phyloP scores from a whole-genome alignment of 148 eudicot genomes.

The Simmondsia chinensis region DNA sequence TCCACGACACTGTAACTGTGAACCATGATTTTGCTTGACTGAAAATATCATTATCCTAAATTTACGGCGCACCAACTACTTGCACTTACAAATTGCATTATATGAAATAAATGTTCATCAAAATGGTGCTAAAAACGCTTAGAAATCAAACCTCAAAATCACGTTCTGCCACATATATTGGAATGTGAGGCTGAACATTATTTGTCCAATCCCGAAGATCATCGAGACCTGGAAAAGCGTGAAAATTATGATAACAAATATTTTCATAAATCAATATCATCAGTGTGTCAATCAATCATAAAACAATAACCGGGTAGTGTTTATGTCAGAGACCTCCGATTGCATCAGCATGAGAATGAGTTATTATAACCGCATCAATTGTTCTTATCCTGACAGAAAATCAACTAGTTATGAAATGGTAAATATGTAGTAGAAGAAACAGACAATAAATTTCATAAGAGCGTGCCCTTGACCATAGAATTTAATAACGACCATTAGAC shows the following conservation, averaged over 20 bases:
- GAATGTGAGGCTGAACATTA: slow-evolving; percentile 78
- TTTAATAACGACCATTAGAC: too few species aligned
- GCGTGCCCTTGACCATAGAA: too few species aligned
- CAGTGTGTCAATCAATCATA: slow-evolving; percentile 10
- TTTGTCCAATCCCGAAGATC: slow-evolving; percentile 99
- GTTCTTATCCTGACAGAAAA: slow-evolving; percentile 89
- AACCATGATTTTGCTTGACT: too few species aligned
- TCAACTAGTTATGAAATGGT: slow-evolving; percentile 35
- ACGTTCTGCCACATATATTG: slow-evolving; percentile 81
- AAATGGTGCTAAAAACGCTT: neutral
- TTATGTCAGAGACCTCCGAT: slow-evolving; percentile 82
- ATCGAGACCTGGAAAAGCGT: slow-evolving; percentile 60
- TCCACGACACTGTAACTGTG: too few species aligned
- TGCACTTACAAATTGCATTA: neutral
- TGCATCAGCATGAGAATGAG: slow-evolving; percentile 99
- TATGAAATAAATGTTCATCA: neutral
- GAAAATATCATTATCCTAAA: too few species aligned
- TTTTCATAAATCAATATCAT: slow-evolving; percentile 3
- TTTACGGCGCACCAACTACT: too few species aligned
- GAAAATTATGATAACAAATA: slow-evolving; percentile 7
- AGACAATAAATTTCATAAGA: too few species aligned
- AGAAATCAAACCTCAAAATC: slow-evolving; percentile 78
- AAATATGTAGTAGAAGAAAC: slow-evolving; percentile 3
- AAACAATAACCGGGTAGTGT: slow-evolving; percentile 14
- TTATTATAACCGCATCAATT: slow-evolving; percentile 86